Evolutionary conservation across 2,329 filamentous ascomycete genomes (phyloP), one percentile per base, ranked within the genome.

Genomic region (Cladosporium oxysporum): DNA sequence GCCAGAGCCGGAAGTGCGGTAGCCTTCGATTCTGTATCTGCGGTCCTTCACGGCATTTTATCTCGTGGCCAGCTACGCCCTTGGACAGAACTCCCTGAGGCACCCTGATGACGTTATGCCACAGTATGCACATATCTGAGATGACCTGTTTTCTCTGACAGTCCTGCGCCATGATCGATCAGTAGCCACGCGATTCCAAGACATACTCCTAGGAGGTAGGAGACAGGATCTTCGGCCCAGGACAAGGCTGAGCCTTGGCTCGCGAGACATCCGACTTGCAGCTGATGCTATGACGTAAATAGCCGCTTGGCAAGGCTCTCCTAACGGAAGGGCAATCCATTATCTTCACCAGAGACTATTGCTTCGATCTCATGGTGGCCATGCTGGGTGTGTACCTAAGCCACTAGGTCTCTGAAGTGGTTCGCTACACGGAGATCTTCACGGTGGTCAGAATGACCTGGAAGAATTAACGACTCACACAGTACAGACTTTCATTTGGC

Each of bases 221-320:
- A 35, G 33, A 35, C 35, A 7, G 35, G 41, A 23, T 47, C 41
- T 47, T 47, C n/a, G 41, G 41, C n/a, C n/a, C 41, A 47, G n/a
- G 41, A 52, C 49, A 58, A 58, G 55, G 55, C 55, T 58, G 55
- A 58, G 31, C 41, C 31, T 58, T 58, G 55, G 55, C 55, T 23
- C 28, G 31, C 55, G 8, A 41, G 33, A 58, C 31, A 47, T 47
- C 41, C 41, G 41, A 47, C 41, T n/a, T 55, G 52, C 28, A 10
- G 52, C 28, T 55, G 16, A 29, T 11, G 31, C 28, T 23, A 23
- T 58, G 31, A 58, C 55, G 55, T 41, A 58, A 12, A 41, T 58
- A 58, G 55, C 23, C 33, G n/a, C 55, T 58, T 41, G 55, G 55
- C 31, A 52, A 52, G 26, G 49, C 23, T 52, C 49, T 11, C 49